Evolutionary conservation across 331 rosid species (phyloP), one percentile per base, ranked within the genome.

Genomic region (Prunus yedoensis): DNA sequence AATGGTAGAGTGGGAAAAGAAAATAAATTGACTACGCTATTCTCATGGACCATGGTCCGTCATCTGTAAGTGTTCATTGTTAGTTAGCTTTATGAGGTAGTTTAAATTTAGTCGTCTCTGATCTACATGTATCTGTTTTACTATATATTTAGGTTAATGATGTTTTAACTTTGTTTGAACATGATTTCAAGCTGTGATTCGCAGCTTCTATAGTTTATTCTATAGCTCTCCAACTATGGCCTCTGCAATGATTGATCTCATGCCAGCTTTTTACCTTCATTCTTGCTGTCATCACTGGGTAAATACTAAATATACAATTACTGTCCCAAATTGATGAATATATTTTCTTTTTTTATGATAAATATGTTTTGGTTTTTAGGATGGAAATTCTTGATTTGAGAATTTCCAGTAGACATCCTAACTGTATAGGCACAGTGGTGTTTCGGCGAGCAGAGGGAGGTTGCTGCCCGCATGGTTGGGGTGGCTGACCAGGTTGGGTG

Each of bases 1-100:
- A 85, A 64, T 86, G 83, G 90, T 84, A 91, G 64, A 93, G 93
- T 27, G 97, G 94, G 57, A 35, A 5, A 35, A 35, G 41, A 35
- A 35, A 5, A 35, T 8, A 35, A 1, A 35, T 35, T 35, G 41
- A 35, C 41, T 35, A 35, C 8, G 41, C 41, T 35, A 1, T 35
- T 35, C 41, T 35, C 41, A 35, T 35, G 41, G 41, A 35, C 41
- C 84, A 14, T 16, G 2, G 63, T 63, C 80, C 11, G 9, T 85
- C 32, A n/a, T 84, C 47, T 49, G 3, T 10, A 80, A 80, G n/a
- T 82, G 2, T 75, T 86, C 63, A 14, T 86, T 51, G 59, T 68
- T 49, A 5, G 38, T 35, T 35, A 56, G 83, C 23, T 78, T 71
- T 46, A 41, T 85, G 23, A 68, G 89, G 91, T 88, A 45, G 4